A percentile compares a stretch with the other conserved stretches of the same genome.
phyloP scores from a whole-genome alignment of 768 basidiomycete species.

The Hygrocybe coccinea region DNA sequence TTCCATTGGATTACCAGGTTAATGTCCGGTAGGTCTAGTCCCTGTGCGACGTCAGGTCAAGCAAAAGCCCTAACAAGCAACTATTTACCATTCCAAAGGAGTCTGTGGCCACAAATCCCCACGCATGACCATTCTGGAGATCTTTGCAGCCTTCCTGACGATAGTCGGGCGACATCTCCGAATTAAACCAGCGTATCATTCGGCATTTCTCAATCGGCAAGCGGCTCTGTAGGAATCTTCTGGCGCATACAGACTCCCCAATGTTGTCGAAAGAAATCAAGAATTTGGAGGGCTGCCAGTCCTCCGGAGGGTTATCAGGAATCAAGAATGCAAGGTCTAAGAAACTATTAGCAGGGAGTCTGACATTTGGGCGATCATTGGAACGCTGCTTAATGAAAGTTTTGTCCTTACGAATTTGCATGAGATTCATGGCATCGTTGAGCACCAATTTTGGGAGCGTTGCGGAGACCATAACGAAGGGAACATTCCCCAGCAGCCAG shows the following conservation, averaged over 20 bases:
- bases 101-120: conserved; percentile 27
- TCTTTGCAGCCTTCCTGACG: conserved; percentile 12
- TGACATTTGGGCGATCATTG: conserved; percentile 34
- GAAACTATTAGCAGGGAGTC: conserved; percentile 19
- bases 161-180: conserved; percentile 22
- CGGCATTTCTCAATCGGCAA: conserved; percentile 8
- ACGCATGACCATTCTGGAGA: conserved; percentile 16
- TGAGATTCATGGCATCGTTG: neutral
- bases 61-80: neutral
- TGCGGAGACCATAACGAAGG: neutral
- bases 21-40: conserved; percentile 33
- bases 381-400: conserved; percentile 15
- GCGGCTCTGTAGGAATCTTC: conserved; percentile 8
- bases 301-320: conserved; percentile 6
- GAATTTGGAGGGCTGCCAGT: conserved; percentile 10
- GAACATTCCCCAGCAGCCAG: conserved; percentile 1
- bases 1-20: conserved; percentile 32
- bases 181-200: conserved; percentile 26
- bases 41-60: conserved; percentile 20
- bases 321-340: conserved; percentile 25
- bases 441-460: neutral
- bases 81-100: conserved; percentile 34
- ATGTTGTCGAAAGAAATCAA: conserved; percentile 27
- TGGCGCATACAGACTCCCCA: conserved; percentile 14
- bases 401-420: neutral